A percentile compares a stretch with the other conserved stretches of the same genome.
Conservation (phyloP, 2,329 filamentous ascomycete genomes). For the Rhynchosporium agropyri region DNA sequence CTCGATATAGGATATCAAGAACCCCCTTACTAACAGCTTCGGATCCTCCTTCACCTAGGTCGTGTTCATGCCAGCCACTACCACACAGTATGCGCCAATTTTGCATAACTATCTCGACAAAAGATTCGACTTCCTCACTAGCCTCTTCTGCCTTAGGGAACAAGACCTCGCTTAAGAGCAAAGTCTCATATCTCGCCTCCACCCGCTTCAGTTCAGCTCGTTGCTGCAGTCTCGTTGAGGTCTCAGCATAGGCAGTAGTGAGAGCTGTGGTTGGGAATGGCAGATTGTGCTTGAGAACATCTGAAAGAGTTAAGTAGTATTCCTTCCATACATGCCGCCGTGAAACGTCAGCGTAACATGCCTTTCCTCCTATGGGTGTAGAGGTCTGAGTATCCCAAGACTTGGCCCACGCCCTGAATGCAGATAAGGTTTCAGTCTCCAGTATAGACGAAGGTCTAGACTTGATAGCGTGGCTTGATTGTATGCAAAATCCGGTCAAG, state of each 20-base stretch:
- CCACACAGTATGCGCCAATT: conserved; percentile 88
- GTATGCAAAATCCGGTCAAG: conserved; percentile 73
- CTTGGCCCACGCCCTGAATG: conserved; percentile 68
- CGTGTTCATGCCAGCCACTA: conserved; percentile 75
- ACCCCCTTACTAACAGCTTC: conserved; percentile 73
- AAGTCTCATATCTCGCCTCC: conserved; percentile 76
- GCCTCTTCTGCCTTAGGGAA: conserved; percentile 85
- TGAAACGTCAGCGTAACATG: conserved; percentile 61
- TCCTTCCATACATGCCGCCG: conserved; percentile 77
- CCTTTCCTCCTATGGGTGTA: conserved; percentile 55
- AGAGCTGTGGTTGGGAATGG: conserved; percentile 56
- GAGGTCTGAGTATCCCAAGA: conserved; percentile 61
- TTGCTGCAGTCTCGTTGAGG: conserved; percentile 64
- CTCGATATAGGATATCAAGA: conserved; percentile 85
- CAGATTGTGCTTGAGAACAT: conserved; percentile 69
- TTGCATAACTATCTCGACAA: conserved; percentile 74
- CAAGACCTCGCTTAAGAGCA: conserved; percentile 75
- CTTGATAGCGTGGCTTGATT: conserved; percentile 62
- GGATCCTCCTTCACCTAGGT: conserved; percentile 81
- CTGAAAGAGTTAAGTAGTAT: conserved; percentile 80
- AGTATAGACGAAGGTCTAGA: conserved; percentile 53
- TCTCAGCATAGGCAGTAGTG: conserved; percentile 48
- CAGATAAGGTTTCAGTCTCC: conserved; percentile 56
- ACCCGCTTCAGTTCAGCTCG: conserved; percentile 77
- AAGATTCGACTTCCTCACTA: conserved; percentile 78